Percentiles rank a stretch among this genome's conserved stretches.
Evolutionary conservation across 106 monocot genomes (phyloP).

Genomic region (Acorus gramineus): DNA sequence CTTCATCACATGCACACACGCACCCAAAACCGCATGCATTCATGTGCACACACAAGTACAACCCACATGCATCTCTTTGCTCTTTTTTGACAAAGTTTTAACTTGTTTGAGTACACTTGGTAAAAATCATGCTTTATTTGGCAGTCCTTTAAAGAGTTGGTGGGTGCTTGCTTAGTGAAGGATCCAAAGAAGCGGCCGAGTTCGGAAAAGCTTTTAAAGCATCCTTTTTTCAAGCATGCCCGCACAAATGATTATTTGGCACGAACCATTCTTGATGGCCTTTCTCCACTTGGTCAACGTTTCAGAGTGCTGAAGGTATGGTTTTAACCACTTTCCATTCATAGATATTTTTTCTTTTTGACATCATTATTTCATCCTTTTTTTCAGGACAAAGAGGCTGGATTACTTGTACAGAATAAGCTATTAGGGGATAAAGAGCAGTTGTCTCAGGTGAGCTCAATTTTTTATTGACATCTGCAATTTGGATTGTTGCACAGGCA

Average conservation of each 20-base stretch:
- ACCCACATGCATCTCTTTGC: too few species aligned
- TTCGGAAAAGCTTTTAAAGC: constrained; percentile 92
- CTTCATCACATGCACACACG: too few species aligned
- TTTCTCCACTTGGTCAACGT: constrained; percentile 81
- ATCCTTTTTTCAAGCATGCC: constrained; percentile 76
- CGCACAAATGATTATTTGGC: constrained; percentile 63
- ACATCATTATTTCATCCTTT: constrained; percentile 3
- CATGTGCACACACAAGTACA: too few species aligned
- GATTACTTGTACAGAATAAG: constrained; percentile 55
- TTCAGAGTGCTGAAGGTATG: constrained; percentile 71
- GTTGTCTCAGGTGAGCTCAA: constrained; percentile 55
- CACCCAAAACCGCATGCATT: too few species aligned
- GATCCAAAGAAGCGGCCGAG: constrained; percentile 91
- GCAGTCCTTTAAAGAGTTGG: constrained; percentile 84
- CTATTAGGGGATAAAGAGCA: constrained; percentile 52
- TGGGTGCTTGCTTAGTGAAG: constrained; percentile 84
- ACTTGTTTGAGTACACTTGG: background rate
- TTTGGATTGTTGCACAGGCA: too few species aligned
- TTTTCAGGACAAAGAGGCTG: constrained; percentile 60
- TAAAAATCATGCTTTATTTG: constrained; percentile 12
- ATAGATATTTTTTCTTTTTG: constrained; percentile 3
- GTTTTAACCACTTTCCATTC: background rate
- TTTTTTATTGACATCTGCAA: background rate
- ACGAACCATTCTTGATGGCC: constrained; percentile 58
- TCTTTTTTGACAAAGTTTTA: background rate